Evolutionary conservation across 371 early-diverging fungal genomes (phyloP).

Genomic region (Rhizopus arrhizus): DNA sequence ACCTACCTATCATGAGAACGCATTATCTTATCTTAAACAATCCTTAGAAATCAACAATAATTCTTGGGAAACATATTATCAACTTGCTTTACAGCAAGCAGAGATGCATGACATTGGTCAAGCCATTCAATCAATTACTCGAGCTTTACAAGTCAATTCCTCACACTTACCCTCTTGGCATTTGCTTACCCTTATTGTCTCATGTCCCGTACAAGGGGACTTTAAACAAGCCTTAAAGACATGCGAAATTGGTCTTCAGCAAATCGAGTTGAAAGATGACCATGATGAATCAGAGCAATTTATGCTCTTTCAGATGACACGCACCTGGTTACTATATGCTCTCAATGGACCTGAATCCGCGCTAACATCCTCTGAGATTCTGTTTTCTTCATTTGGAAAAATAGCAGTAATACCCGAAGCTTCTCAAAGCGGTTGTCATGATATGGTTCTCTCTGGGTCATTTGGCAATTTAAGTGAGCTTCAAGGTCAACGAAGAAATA

Average conservation of each 20-base stretch:
- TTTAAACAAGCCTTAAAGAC: constrained; percentile 65
- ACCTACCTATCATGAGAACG: constrained; percentile 65
- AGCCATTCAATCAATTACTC: constrained; percentile 67
- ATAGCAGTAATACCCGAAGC: constrained; percentile 42
- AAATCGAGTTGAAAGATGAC: constrained; percentile 25
- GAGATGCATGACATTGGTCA: constrained; percentile 76
- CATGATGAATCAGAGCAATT: constrained; percentile 60
- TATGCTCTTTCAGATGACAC: constrained; percentile 63
- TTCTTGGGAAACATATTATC: constrained; percentile 69
- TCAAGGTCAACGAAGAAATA: constrained; percentile 5
- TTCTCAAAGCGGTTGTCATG: constrained; percentile 16
- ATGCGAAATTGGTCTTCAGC: constrained; percentile 74
- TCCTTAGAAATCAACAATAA: constrained; percentile 55
- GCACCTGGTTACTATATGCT: constrained; percentile 53
- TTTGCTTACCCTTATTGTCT: constrained; percentile 75
- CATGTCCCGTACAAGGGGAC: constrained; percentile 53
- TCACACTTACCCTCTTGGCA: constrained; percentile 82
- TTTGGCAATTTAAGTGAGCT: constrained; percentile 37
- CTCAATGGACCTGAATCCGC: constrained; percentile 57
- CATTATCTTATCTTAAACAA: constrained; percentile 62
- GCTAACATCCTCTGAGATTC: constrained; percentile 54
- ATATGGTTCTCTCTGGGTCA: constrained; percentile 35
- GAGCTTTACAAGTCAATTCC: constrained; percentile 65
- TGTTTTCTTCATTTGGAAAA: constrained; percentile 67
- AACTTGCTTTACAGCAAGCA: constrained; percentile 79